phyloP scores from a whole-genome alignment of 2,329 filamentous ascomycete species.

The Cladosporium colombiae region DNA sequence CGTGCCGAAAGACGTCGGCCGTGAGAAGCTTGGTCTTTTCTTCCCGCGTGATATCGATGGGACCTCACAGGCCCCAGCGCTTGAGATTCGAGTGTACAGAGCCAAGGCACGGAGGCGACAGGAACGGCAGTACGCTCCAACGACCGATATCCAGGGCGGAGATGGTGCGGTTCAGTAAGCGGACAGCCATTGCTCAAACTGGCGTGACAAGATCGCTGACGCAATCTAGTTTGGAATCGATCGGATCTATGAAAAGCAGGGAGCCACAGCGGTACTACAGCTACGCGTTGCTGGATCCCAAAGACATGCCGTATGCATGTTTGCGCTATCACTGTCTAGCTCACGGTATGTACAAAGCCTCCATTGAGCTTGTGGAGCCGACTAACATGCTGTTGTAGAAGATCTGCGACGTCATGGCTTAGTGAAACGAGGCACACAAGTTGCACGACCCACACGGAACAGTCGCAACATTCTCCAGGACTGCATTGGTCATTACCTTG shows the following conservation, averaged over 20 bases:
- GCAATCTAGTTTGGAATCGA: not conserved
- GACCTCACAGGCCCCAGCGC: conserved; percentile 25
- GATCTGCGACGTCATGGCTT: not conserved
- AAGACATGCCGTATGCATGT: conserved; percentile 50
- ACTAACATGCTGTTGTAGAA: not conserved
- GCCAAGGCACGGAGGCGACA: conserved; percentile 44
- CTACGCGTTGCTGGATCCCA: conserved; percentile 51
- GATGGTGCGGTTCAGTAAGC: conserved; percentile 24
- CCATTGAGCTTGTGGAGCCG: too few relatives aligned
- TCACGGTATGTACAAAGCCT: conserved; percentile 15
- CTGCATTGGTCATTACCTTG: not conserved
- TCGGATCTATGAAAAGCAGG: conserved; percentile 34
- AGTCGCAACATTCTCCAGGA: not conserved
- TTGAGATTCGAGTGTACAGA: conserved; percentile 47
- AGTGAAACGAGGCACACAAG: not conserved
- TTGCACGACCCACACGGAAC: not conserved
- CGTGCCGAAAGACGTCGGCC: conserved; percentile 12
- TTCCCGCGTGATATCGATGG: conserved; percentile 35
- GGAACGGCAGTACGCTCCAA: conserved; percentile 24
- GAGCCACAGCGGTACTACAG: conserved; percentile 50
- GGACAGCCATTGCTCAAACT: not conserved
- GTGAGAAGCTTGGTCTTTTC: conserved; percentile 46
- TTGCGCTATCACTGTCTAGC: conserved; percentile 41
- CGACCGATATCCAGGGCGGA: not conserved
- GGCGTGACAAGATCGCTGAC: not conserved